Conservation (phyloP, 345 rosid genomes). For the Murraya paniculata region DNA sequence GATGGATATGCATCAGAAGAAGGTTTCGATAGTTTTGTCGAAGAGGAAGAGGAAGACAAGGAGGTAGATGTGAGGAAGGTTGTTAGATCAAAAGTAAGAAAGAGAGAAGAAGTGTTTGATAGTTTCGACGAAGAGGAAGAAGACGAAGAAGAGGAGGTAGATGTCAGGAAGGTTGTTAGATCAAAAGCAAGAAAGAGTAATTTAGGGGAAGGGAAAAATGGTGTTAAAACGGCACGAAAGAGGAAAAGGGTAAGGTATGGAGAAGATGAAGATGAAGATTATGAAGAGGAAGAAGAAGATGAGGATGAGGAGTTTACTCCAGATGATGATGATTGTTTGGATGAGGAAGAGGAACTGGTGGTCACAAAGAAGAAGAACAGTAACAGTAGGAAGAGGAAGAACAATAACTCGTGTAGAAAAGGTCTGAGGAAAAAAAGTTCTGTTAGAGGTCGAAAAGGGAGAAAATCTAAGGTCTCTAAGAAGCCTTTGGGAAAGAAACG, state of each 20-base stretch:
- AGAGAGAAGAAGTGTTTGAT: background rate
- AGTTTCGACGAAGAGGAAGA: slow-evolving; percentile 17
- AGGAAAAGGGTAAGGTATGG: slow-evolving; percentile 18
- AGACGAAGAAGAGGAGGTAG: slow-evolving; percentile 30
- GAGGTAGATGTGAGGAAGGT: slow-evolving; percentile 23
- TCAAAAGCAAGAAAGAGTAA: slow-evolving; percentile 27
- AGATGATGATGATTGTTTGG: slow-evolving; percentile 64
- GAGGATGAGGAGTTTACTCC: slow-evolving; percentile 61
- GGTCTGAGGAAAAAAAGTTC: slow-evolving; percentile 34
- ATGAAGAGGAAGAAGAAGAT: slow-evolving; percentile 45
- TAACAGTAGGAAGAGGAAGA: slow-evolving; percentile 17
- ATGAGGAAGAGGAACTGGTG: slow-evolving; percentile 62
- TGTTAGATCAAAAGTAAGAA: slow-evolving; percentile 30
- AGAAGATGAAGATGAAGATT: slow-evolving; percentile 42
- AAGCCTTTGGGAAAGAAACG: slow-evolving; percentile 40
- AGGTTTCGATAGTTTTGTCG: slow-evolving; percentile 30
- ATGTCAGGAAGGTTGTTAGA: slow-evolving; percentile 32
- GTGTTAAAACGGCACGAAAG: slow-evolving; percentile 25
- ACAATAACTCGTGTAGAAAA: slow-evolving; percentile 26
- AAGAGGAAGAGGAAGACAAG: slow-evolving; percentile 41
- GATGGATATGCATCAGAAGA: slow-evolving; percentile 61
- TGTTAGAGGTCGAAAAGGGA: slow-evolving; percentile 36
- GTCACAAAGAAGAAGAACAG: slow-evolving; percentile 33
- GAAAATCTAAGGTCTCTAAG: slow-evolving; percentile 38
- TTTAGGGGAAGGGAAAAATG: slow-evolving; percentile 27